Evolutionary conservation across 768 basidiomycete genomes (phyloP), one percentile per base, ranked within the genome.

Genomic region (Phanerochaete sordida): DNA sequence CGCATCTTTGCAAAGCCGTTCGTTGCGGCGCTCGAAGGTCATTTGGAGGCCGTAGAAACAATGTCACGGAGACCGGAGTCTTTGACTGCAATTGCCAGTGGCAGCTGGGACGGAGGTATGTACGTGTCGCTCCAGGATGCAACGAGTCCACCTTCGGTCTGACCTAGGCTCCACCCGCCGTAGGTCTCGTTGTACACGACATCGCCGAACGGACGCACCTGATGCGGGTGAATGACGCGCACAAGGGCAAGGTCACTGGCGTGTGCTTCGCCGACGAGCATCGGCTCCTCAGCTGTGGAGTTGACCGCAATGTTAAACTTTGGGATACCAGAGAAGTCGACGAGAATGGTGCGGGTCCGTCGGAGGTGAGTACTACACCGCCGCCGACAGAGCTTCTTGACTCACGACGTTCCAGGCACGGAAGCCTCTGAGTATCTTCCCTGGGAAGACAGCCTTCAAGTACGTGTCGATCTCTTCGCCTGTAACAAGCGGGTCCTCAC

Each of bases 1-100:
- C 80, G 92, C 60, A 93, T 99, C 76, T 98, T 98, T 70, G 88
- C 97, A n/a, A 98, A 97, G 68, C 97, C 97, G 0, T 98, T 98
- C 68, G 79, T 99, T 16, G 92, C 84, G 37, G 82, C 85, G 55
- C 72, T 99, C 51, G 95, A 97, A 61, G 97, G 97, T 1, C 97
- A 98, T 72, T 80, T 90, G 39, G 95, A 98, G 70, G 93, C 94
- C 19, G 88, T 98, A n/a, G 95, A 97, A 74, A 84, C 86, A 21
- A 75, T 98, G 60, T 82, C 83, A 16, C 86, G 84, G 65, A 88
- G 85, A 62, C 85, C 87, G 21, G 84, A 86, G 19, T 84, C 89
- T 1, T 76, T 97, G 24, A 86, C 85, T 19, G 80, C 86, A 27
- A 81, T 98, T 21, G 95, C 92, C 0, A 96, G 93, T 68, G 95